Evolutionary conservation across 768 basidiomycete genomes (phyloP).

Genomic region (Tricholoma sp.): DNA sequence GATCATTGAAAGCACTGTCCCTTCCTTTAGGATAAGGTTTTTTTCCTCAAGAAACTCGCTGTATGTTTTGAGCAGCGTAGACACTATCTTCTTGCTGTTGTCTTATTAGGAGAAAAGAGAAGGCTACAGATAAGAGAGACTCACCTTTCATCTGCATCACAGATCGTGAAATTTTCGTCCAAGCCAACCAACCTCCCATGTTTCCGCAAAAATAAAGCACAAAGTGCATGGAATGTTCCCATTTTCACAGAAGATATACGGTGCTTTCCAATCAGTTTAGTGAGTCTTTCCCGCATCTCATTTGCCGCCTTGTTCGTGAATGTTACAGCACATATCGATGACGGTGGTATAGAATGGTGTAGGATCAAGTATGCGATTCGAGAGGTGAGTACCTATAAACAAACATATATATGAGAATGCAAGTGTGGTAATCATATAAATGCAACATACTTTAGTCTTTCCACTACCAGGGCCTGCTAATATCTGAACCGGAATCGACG

Average conservation of each 20-base stretch:
- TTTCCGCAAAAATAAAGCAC: constrained; percentile 66
- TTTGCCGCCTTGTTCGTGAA: constrained; percentile 91
- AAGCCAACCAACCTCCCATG: constrained; percentile 56
- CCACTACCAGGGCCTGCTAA: constrained; percentile 78
- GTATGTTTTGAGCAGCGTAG: constrained; percentile 52
- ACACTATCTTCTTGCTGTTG: constrained; percentile 63
- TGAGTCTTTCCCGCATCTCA: constrained; percentile 75
- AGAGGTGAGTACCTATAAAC: constrained; percentile 51
- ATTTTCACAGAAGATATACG: constrained; percentile 48
- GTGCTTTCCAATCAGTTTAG: constrained; percentile 59
- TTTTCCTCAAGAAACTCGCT: constrained; percentile 40
- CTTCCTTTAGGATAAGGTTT: constrained; percentile 51
- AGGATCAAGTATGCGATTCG: constrained; percentile 65
- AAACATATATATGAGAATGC: background rate
- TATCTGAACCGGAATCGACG: constrained; percentile 66
- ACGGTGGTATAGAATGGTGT: constrained; percentile 43
- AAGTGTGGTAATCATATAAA: background rate
- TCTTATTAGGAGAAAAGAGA: constrained; percentile 3
- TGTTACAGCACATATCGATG: constrained; percentile 71
- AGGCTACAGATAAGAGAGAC: constrained; percentile 8
- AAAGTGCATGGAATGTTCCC: constrained; percentile 81
- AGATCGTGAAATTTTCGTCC: constrained; percentile 73
- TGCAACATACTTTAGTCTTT: constrained; percentile 48
- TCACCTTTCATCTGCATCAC: constrained; percentile 77
- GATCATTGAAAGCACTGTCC: constrained; percentile 52